Conservation (phyloP, 495 filamentous ascomycete species). For the Amniculicola lignicola region DNA sequence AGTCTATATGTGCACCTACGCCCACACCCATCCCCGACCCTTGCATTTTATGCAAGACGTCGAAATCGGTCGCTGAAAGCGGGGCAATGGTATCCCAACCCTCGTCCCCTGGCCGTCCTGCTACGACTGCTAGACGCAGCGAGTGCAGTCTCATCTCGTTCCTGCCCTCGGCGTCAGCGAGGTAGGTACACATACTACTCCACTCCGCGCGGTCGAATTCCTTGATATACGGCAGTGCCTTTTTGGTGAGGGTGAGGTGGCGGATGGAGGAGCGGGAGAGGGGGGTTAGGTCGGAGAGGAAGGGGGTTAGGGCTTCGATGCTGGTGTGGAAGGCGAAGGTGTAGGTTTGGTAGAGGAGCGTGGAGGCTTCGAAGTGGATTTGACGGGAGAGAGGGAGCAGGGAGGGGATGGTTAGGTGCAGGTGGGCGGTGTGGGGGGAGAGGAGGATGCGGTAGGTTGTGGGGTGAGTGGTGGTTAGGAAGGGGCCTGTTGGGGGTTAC, state of each 20-base stretch:
- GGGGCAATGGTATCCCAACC: constrained; percentile 45
- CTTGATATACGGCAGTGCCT: constrained; percentile 46
- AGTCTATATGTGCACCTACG: constrained; percentile 13
- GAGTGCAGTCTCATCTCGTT: constrained; percentile 15
- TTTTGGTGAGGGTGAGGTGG: constrained; percentile 49
- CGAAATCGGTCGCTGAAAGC: constrained; percentile 45
- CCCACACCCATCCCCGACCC: constrained; percentile 35
- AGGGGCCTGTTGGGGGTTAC: constrained; percentile 30
- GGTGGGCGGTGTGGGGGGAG: constrained; percentile 36
- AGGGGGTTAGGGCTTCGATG: constrained; percentile 55
- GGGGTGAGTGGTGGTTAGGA: constrained; percentile 33
- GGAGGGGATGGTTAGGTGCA: constrained; percentile 37
- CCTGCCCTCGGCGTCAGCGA: constrained; percentile 33
- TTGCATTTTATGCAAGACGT: constrained; percentile 34
- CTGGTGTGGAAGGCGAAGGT: constrained; percentile 52
- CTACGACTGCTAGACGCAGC: constrained; percentile 48
- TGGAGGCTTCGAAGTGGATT: constrained; percentile 49
- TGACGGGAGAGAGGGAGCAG: constrained; percentile 48
- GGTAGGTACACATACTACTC: constrained; percentile 45
- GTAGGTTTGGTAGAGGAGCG: constrained; percentile 51
- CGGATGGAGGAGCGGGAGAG: constrained; percentile 44
- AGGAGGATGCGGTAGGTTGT: constrained; percentile 50
- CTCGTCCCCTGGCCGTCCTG: constrained; percentile 43
- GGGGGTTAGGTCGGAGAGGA: constrained; percentile 53
- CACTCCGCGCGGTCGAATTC: constrained; percentile 55